Percentiles rank a stretch among this genome's conserved stretches.
Conservation (phyloP, 495 filamentous ascomycete species). For the Aspergillus sclerotioniger region DNA sequence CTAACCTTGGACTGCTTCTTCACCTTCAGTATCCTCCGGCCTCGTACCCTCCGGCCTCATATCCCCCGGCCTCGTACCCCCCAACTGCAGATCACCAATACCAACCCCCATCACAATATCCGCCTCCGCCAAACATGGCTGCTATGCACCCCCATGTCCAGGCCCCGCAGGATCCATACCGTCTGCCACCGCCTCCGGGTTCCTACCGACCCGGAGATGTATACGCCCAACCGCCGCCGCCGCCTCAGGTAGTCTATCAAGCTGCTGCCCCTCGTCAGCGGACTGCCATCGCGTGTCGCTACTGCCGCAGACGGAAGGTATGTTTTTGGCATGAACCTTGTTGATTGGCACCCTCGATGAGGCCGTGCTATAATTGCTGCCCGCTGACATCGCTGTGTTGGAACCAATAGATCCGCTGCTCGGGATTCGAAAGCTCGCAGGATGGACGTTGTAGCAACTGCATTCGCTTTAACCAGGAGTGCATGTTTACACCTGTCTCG, state of each 20-base stretch:
- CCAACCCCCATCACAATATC: slow-evolving; percentile 32
- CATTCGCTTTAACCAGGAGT: slow-evolving; percentile 77
- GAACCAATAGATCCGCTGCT: slow-evolving; percentile 70
- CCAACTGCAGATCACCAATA: slow-evolving; percentile 37
- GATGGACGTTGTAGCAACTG: slow-evolving; percentile 82
- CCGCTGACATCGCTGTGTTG: slow-evolving; percentile 13
- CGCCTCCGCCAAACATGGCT: slow-evolving; percentile 41
- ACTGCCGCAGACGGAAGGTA: slow-evolving; percentile 81
- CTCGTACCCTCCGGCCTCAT: slow-evolving; percentile 39
- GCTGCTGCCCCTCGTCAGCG: slow-evolving; percentile 72
- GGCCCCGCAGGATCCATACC: slow-evolving; percentile 39
- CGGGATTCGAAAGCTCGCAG: slow-evolving; percentile 73
- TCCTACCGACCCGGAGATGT: slow-evolving; percentile 43
- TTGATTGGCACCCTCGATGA: neutral
- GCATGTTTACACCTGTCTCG: slow-evolving; percentile 81
- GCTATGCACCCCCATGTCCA: slow-evolving; percentile 38
- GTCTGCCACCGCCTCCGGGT: slow-evolving; percentile 40
- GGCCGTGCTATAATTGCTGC: neutral
- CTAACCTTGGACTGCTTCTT: neutral
- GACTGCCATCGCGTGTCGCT: slow-evolving; percentile 82
- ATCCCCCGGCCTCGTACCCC: slow-evolving; percentile 40
- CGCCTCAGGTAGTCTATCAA: slow-evolving; percentile 55
- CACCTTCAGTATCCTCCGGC: slow-evolving; percentile 34
- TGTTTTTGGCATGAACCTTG: slow-evolving; percentile 15
- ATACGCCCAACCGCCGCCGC: slow-evolving; percentile 45